Evolutionary conservation across 768 basidiomycete species (phyloP).

Genomic region (Scleroderma citrinum): DNA sequence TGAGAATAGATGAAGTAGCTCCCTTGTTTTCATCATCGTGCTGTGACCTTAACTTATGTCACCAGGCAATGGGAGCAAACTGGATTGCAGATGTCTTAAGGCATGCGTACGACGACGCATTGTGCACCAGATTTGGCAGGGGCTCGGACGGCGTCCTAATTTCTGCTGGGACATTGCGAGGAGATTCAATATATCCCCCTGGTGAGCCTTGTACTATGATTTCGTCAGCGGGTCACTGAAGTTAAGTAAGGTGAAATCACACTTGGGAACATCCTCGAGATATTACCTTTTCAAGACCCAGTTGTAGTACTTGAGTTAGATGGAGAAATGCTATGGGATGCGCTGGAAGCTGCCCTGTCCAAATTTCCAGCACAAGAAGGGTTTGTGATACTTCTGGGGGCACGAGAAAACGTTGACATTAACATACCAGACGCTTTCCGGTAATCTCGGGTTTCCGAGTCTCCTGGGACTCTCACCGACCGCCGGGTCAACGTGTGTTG

Average conservation of each 20-base stretch:
- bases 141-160: conserved; percentile 80
- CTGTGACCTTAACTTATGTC: neutral
- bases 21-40: neutral
- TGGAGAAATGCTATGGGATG: conserved; percentile 74
- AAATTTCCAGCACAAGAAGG: conserved; percentile 92
- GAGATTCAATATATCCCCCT: conserved; percentile 80
- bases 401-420: neutral
- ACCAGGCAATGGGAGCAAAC: conserved; percentile 63
- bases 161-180: conserved; percentile 78
- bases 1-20: conserved; percentile 65
- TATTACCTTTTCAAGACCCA: conserved; percentile 85
- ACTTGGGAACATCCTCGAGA: conserved; percentile 83
- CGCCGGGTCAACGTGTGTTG: conserved; percentile 65
- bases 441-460: conserved; percentile 80
- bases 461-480: conserved; percentile 77
- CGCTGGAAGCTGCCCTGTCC: conserved; percentile 63
- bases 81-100: conserved; percentile 84
- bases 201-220: conserved; percentile 36
- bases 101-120: conserved; percentile 74
- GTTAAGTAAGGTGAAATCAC: conserved; percentile 55
- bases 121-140: conserved; percentile 49
- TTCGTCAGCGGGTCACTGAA: neutral
- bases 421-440: conserved; percentile 70
- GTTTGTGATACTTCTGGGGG: conserved; percentile 31
- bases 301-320: conserved; percentile 76